Conservation (phyloP, 2,329 filamentous ascomycete genomes). For the Trichoderma harzianum region DNA sequence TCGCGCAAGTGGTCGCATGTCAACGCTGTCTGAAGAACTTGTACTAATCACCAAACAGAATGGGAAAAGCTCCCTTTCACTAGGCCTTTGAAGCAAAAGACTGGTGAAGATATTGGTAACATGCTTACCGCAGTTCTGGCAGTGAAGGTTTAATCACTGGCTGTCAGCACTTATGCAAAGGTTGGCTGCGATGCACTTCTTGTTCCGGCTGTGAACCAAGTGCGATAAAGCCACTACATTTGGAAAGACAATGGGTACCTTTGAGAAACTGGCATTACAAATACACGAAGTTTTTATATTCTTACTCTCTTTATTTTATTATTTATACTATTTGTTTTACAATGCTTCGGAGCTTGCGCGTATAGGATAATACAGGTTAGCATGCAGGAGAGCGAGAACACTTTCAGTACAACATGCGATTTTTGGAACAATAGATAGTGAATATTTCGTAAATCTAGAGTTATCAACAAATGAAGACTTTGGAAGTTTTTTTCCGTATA, state of each 20-base stretch:
- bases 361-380: neutral
- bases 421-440: neutral
- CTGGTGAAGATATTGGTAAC: neutral
- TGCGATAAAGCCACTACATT: neutral
- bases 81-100: neutral
- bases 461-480: neutral
- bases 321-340: neutral
- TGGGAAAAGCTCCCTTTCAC: neutral
- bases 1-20: neutral
- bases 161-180: neutral
- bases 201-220: neutral
- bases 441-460: neutral
- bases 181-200: neutral
- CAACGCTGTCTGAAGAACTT: neutral
- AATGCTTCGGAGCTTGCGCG: neutral
- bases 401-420: neutral
- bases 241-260: neutral
- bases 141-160: neutral
- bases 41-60: neutral
- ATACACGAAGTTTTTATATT: neutral
- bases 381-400: neutral
- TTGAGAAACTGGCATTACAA: neutral
- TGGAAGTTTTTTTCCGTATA: accelerated
- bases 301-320: neutral
- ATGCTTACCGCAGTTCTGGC: neutral